A percentile compares a stretch with the other conserved stretches of the same genome.
phyloP scores from a whole-genome alignment of 169 alveolate genomes.

The Theileria luwenshuni region DNA sequence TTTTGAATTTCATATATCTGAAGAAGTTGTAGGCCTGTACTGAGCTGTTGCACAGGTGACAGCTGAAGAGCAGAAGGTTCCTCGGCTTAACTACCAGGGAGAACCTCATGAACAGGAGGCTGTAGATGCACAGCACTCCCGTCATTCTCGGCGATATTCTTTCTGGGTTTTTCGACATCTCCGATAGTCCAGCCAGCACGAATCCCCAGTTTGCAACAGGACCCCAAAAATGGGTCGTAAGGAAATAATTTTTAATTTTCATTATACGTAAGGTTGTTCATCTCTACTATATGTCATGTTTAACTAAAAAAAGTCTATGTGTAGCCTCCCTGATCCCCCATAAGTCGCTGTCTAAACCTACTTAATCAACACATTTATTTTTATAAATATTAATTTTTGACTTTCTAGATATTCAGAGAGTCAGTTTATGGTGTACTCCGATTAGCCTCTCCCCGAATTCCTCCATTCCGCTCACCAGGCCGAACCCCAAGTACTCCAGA shows the following conservation, averaged over 20 bases:
- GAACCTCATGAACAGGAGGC: conserved; percentile 89
- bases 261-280: no score
- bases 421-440: no score
- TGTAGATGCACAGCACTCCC: conserved; percentile 83
- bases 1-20: conserved; percentile 38
- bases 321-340: no score
- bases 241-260: conserved; percentile 47
- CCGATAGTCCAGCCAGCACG: conserved; percentile 88
- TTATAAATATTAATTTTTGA: no score
- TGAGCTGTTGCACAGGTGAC: conserved; percentile 84
- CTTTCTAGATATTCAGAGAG: no score
- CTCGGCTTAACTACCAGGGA: conserved; percentile 88
- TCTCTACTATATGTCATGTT: no score
- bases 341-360: no score
- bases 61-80: conserved; percentile 82
- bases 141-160: conserved; percentile 88
- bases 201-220: conserved; percentile 95
- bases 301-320: no score
- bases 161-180: conserved; percentile 84
- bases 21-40: conserved; percentile 77
- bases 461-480: conserved; percentile 31
- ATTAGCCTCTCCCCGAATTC: conserved; percentile 26
- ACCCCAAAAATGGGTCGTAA: conserved; percentile 92
- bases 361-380: no score
- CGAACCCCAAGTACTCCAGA: conserved; percentile 22